Evolutionary conservation across 306 rosid genomes (phyloP), one percentile per base, ranked within the genome.

Genomic region (Gastrolobium villosum): DNA sequence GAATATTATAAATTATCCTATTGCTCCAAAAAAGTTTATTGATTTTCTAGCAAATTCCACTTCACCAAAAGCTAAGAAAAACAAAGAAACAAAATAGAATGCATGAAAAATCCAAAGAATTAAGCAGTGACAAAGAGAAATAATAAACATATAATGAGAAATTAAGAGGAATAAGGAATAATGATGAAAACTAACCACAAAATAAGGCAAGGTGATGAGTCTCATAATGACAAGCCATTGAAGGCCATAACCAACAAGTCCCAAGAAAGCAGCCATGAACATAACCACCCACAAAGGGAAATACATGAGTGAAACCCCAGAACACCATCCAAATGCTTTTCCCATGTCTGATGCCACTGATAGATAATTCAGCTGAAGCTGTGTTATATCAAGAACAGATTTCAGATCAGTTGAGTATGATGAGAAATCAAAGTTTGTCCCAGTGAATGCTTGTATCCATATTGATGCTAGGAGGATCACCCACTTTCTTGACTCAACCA

Each of bases 311-410:
- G 76, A 83, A 1, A 89, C 26, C 7, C 97, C 94, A n/a, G 88
- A 89, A 43, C 91, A 89, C 97, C 97, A 92, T 0, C 97, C 97
- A 56, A 92, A 82, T 1, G 83, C 92, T 44, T 88, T 92, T 3
- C 94, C 97, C 88, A 92, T 69, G 49, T 92, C 94, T 0, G 97
- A 92, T 1, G 97, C 94, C 10, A 92, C 89, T 3, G 97, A 85
- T 0, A 92, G 87, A 32, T 67, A 92, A 77, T 88, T 90, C 11
- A 92, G 81, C 83, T 92, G 90, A 59, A 92, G 86, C 82, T 92
- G 94, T 4, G 93, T 77, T 4, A 90, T 85, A 9, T 85, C 79
- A 20, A 92, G 89, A 9, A 87, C 91, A 5, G 88, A 78, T 77
- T 92, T 89, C n/a, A 92, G 50, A 2, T 88, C 82, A 1, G 92